Base-by-base conservation (phyloP, 169 alveolate species). In the Amoebophrya sp. region DNA sequence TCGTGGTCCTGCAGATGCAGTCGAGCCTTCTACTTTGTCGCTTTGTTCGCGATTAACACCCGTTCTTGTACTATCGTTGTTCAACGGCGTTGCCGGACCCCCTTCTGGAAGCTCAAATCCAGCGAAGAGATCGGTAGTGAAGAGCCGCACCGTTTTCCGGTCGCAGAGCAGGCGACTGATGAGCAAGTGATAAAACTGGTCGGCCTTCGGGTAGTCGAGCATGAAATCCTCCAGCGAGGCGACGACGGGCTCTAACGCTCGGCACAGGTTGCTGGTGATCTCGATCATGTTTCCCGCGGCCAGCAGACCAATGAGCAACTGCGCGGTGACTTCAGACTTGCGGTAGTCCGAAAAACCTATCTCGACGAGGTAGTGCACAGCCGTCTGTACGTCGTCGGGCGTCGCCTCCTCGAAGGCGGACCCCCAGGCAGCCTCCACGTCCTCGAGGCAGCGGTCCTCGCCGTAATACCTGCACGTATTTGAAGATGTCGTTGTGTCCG, bases 141-240 rank as follows among this genome's bases (percentile, higher is more conserved):
- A 58, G 4, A 58, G 78, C 26, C 78, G 78, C 4, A 58, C 78
- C 78, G 78, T 58, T 58, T 58, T 58, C 23, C 78, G 7, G 39
- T 58, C 78, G 78, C 78, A 58, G 69, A 88, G 78, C 1, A 88
- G 40, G 7, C 29, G 48, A 0, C 70, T 31, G n/a, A 88, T 29
- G 0, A 88, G 70, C 42, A 34, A 41, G 58, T 88, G 90, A 38
- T 88, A 88, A 41, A 88, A 88, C 40, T 42, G 40, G 20, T 45
- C 70, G n/a, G 90, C 90, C 41, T 88, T 88, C 0, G 90, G 90
- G 41, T 29, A 88, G 41, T 88, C 90, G 39, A 88, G 39, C 0
- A 58, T 31, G 78, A 88, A 45, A 41, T 88, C 90, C 26, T 88
- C 90, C 0, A 88, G 69, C 0, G 16, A 31, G 42, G 45, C 90